Evolutionary conservation across 2,329 filamentous ascomycete species (phyloP).

Genomic region (Arthrobotrys iridis): DNA sequence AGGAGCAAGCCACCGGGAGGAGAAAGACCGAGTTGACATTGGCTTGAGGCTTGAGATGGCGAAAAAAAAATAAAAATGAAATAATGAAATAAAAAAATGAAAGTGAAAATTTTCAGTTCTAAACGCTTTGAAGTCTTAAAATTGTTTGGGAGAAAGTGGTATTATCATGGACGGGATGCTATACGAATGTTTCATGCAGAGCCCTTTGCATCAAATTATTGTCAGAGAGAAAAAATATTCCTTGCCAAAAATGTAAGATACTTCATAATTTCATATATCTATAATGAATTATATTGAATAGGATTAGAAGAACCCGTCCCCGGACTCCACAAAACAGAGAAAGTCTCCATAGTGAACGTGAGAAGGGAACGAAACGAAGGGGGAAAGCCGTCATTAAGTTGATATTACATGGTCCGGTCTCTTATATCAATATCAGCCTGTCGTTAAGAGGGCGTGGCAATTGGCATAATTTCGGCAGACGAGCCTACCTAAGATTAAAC

Average conservation of each 20-base stretch:
- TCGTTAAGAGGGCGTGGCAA: slow-evolving; percentile 40
- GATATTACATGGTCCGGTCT: slow-evolving; percentile 35
- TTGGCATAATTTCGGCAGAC: slow-evolving; percentile 38
- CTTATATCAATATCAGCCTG: slow-evolving; percentile 49
- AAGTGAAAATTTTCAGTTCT: neutral
- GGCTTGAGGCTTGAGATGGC: slow-evolving; percentile 60
- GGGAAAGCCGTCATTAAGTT: slow-evolving; percentile 9
- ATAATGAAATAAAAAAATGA: neutral
- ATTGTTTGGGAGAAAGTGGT: slow-evolving; percentile 20
- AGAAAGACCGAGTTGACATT: slow-evolving; percentile 83
- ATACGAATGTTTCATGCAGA: slow-evolving; percentile 22
- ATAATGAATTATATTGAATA: neutral
- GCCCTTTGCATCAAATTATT: neutral
- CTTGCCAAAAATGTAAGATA: slow-evolving; percentile 16
- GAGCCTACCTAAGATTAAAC: slow-evolving; percentile 7
- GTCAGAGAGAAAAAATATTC: neutral
- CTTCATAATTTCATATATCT: slow-evolving; percentile 13
- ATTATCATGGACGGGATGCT: slow-evolving; percentile 16
- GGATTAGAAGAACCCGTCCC: neutral
- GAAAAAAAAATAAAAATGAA: neutral
- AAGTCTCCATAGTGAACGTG: too few relatives aligned
- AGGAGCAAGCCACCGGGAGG: slow-evolving; percentile 96
- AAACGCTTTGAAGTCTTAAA: slow-evolving; percentile 11
- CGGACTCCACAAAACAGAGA: slow-evolving; percentile 13
- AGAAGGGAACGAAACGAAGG: slow-evolving; percentile 30